These are phyloP conservation scores for Ophiocordyceps polyrhachis-furcata DNA, from an alignment of 2,329 filamentous ascomycete species.

Conservation along the genomic window DNA sequence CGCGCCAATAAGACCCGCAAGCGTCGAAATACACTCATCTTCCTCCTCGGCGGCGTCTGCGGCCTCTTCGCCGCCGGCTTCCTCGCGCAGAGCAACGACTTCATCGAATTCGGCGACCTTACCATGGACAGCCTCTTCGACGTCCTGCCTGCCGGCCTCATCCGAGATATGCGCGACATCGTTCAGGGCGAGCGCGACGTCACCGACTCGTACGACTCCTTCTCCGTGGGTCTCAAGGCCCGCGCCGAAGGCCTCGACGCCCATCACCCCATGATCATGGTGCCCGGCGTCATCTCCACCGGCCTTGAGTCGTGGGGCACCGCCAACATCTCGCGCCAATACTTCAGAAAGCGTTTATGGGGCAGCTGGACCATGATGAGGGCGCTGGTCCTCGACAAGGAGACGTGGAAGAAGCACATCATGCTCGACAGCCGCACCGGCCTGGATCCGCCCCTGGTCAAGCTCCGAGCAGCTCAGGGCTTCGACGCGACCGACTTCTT, in stretches of 20 bases:
- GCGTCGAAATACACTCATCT: slow-evolving; percentile 63
- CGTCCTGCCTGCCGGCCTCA: slow-evolving; percentile 67
- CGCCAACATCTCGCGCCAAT: slow-evolving; percentile 62
- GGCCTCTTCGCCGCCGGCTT: slow-evolving; percentile 78
- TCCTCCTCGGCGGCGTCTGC: slow-evolving; percentile 74
- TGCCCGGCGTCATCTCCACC: slow-evolving; percentile 93
- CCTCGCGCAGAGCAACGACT: slow-evolving; percentile 74
- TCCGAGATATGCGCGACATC: slow-evolving; percentile 72
- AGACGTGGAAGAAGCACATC: slow-evolving; percentile 86
- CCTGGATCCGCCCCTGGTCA: slow-evolving; percentile 75
- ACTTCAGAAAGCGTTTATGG: slow-evolving; percentile 90
- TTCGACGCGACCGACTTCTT: slow-evolving; percentile 98
- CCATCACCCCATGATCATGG: slow-evolving; percentile 85
- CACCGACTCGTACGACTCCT: slow-evolving; percentile 80
- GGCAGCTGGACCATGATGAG: slow-evolving; percentile 99
- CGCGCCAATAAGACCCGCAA: slow-evolving; percentile 38
- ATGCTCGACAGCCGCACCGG: slow-evolving; percentile 91
- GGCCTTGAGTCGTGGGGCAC: slow-evolving; percentile 96
- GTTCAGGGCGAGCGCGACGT: slow-evolving; percentile 70
- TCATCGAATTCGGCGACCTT: slow-evolving; percentile 56
- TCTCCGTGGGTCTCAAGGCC: slow-evolving; percentile 73
- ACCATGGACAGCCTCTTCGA: slow-evolving; percentile 78
- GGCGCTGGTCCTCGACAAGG: slow-evolving; percentile 80
- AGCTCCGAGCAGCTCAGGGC: slow-evolving; percentile 81
- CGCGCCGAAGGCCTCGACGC: slow-evolving; percentile 63